Conservation (phyloP, 352 stramenopile genomes). For the Blastocystis sp. region DNA sequence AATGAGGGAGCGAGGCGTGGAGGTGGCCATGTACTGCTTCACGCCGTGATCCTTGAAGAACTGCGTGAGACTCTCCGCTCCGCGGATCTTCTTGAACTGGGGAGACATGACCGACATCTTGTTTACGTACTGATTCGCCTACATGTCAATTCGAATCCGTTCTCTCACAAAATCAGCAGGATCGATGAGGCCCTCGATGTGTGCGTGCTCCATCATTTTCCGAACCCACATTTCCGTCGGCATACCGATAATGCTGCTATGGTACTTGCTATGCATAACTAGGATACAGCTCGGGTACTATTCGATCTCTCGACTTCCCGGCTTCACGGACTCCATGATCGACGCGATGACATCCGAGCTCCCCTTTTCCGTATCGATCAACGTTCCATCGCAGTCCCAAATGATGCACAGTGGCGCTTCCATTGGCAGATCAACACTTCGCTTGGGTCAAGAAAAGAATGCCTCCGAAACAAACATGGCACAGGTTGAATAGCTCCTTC, state of each 20-base stretch:
- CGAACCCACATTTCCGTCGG: constrained; percentile 48
- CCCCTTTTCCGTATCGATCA: constrained; percentile 59
- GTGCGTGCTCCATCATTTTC: constrained; percentile 55
- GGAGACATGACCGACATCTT: constrained; percentile 19
- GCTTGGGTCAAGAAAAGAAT: not conserved
- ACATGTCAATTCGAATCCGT: not conserved
- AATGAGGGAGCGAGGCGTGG: constrained; percentile 43
- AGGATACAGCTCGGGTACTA: not conserved
- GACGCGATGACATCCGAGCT: constrained; percentile 40
- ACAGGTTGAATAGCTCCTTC: constrained; percentile 44
- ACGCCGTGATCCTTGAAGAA: constrained; percentile 42
- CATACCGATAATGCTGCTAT: constrained; percentile 60
- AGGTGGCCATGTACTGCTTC: constrained; percentile 62
- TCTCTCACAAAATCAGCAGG: constrained; percentile 19
- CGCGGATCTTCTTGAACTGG: constrained; percentile 49
- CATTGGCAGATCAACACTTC: not conserved
- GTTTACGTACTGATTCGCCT: constrained; percentile 50
- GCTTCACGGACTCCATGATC: constrained; percentile 64
- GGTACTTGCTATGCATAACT: constrained; percentile 21
- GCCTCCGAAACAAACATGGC: constrained; percentile 28
- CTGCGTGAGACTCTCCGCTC: constrained; percentile 31
- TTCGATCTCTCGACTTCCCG: constrained; percentile 41
- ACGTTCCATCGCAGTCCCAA: constrained; percentile 64
- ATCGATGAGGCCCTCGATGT: constrained; percentile 56
- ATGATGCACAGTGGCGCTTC: constrained; percentile 54